Conservation (phyloP, 2,329 filamentous ascomycete genomes). For the Ilyonectria destructans region DNA sequence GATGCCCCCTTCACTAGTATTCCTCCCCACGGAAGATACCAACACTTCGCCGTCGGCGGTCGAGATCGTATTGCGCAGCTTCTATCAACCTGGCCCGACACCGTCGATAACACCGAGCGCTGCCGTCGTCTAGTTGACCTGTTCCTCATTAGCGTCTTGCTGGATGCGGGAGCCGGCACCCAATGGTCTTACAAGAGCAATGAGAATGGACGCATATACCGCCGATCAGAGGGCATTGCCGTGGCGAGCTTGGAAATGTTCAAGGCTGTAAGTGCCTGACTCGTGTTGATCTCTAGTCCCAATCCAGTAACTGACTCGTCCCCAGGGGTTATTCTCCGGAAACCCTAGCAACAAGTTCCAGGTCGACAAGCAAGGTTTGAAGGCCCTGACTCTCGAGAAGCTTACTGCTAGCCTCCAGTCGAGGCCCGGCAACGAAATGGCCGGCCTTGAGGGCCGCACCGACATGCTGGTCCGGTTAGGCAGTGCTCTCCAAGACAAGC, state of each 20-base stretch:
- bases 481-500: conserved; percentile 81
- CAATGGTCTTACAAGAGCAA: conserved; percentile 94
- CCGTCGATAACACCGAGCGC: conserved; percentile 80
- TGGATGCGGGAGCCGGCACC: conserved; percentile 91
- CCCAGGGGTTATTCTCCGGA: conserved; percentile 86
- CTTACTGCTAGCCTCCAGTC: conserved; percentile 91
- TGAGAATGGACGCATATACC: conserved; percentile 87
- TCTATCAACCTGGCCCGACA: conserved; percentile 77
- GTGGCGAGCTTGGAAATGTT: conserved; percentile 90
- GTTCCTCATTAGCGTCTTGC: conserved; percentile 84
- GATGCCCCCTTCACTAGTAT: conserved; percentile 75
- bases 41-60: conserved; percentile 88
- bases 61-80: conserved; percentile 81
- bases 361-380: conserved; percentile 88
- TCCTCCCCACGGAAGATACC: conserved; percentile 88
- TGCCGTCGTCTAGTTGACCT: conserved; percentile 84
- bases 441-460: conserved; percentile 88
- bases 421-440: conserved; percentile 83
- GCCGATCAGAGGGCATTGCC: conserved; percentile 90
- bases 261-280: conserved; percentile 72
- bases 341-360: conserved; percentile 86
- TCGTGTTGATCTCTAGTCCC: conserved; percentile 1
- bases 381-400: conserved; percentile 79
- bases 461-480: conserved; percentile 84
- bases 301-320: conserved; percentile 37